A percentile compares a stretch with the other conserved stretches of the same genome.
phyloP scores from a whole-genome alignment of 2,329 filamentous ascomycete species.

The Pseudocercospora pini-densiflorae region DNA sequence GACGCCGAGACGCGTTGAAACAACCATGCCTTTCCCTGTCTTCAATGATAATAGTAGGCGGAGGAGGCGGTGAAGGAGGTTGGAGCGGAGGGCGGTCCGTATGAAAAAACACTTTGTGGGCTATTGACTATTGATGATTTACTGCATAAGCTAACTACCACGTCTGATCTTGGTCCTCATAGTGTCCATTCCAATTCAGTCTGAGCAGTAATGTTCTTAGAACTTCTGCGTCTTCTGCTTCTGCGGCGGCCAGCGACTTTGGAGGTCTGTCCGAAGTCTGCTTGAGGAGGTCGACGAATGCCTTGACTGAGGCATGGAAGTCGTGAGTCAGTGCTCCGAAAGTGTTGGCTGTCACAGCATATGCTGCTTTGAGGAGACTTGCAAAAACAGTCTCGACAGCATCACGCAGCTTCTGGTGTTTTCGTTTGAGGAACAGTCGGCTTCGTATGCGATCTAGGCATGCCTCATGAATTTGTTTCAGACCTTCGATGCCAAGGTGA shows the following conservation, averaged over 20 bases:
- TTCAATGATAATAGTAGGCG: too few species aligned
- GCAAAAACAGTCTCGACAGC: slow-evolving; percentile 35
- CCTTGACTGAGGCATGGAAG: slow-evolving; percentile 17
- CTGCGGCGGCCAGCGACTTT: slow-evolving; percentile 13
- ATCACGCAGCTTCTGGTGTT: slow-evolving; percentile 33
- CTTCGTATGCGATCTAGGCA: slow-evolving; percentile 37
- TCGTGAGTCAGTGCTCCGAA: background rate
- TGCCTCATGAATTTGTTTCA: slow-evolving; percentile 35
- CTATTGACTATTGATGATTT: too few species aligned
- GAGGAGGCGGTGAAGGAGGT: too few species aligned
- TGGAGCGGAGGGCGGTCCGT: too few species aligned
- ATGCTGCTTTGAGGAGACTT: slow-evolving; percentile 30
- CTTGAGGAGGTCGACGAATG: slow-evolving; percentile 21
- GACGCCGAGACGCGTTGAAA: too few species aligned
- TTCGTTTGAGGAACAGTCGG: slow-evolving; percentile 38
- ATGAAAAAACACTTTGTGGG: too few species aligned
- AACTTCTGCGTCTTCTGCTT: slow-evolving; percentile 26
- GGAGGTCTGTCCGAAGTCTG: slow-evolving; percentile 23
- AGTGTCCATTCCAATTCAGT: slow-evolving; percentile 28
- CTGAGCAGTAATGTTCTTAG: slow-evolving; percentile 26
- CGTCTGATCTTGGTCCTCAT: slow-evolving; percentile 9
- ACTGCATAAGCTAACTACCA: background rate
- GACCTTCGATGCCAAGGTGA: slow-evolving; percentile 29
- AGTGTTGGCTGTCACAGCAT: slow-evolving; percentile 6
- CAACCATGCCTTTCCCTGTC: too few species aligned